Conservation (phyloP, 257 asterid genomes). For the Perilla frutescens region DNA sequence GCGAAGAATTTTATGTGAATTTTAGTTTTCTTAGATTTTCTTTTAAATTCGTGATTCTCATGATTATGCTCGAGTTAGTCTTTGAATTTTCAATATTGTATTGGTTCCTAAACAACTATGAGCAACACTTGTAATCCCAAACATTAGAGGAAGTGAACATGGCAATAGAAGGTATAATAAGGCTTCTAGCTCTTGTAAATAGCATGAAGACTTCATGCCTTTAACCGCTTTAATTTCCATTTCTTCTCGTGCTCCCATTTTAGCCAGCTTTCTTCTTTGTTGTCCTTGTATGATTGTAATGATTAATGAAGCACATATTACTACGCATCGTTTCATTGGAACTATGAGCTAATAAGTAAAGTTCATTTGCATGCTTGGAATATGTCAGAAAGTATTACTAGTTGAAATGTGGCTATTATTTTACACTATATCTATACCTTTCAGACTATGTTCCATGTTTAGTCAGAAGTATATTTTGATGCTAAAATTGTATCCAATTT, state of each 20-base stretch:
- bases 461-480: background rate
- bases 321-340: background rate
- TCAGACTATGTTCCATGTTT: conserved; percentile 41
- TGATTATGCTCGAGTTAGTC: too few species aligned
- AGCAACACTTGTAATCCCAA: conserved; percentile 93
- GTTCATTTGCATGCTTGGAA: background rate
- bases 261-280: background rate
- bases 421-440: conserved; percentile 23
- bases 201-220: background rate
- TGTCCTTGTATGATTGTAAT: conserved; percentile 10
- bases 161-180: conserved; percentile 77
- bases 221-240: background rate
- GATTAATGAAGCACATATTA: background rate
- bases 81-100: conserved; percentile 59
- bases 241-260: conserved; percentile 13
- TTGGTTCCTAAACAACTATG: conserved; percentile 87
- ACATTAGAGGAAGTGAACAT: conserved; percentile 83
- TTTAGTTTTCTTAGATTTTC: too few species aligned
- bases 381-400: background rate
- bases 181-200: conserved; percentile 34
- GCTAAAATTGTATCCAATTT: conserved; percentile 1
- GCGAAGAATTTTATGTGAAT: too few species aligned
- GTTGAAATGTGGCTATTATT: conserved; percentile 12
- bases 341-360: background rate
- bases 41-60: too few species aligned